These are phyloP conservation scores for Fusarium avenaceum DNA, from an alignment of 2,329 filamentous ascomycete species.

Conservation along the genomic window DNA sequence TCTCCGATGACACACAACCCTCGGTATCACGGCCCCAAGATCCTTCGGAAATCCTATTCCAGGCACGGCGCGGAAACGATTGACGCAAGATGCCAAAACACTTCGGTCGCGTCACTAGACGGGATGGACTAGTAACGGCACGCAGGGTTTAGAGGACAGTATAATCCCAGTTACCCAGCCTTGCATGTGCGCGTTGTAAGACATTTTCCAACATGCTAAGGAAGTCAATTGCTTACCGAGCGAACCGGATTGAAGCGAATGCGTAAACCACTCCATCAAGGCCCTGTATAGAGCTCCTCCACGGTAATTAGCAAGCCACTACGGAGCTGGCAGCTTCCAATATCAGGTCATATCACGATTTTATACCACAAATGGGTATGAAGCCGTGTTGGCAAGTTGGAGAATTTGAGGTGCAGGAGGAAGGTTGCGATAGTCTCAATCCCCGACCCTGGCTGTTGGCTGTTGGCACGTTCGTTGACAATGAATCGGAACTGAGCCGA, in stretches of 20 bases:
- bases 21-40: constrained; percentile 7
- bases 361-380: constrained; percentile 23
- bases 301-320: constrained; percentile 43
- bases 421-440: constrained; percentile 34
- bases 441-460: constrained; percentile 34
- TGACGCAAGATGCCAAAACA: constrained; percentile 21
- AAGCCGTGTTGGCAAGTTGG: constrained; percentile 31
- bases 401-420: constrained; percentile 26
- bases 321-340: constrained; percentile 30
- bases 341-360: constrained; percentile 38
- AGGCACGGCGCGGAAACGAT: constrained; percentile 44
- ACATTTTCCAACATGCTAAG: constrained; percentile 22
- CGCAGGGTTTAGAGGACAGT: constrained; percentile 23
- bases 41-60: constrained; percentile 22
- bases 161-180: constrained; percentile 4
- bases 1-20: constrained; percentile 12
- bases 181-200: constrained; percentile 14
- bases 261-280: constrained; percentile 19
- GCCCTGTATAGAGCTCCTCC: constrained; percentile 31
- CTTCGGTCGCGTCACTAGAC: constrained; percentile 12
- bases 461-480: constrained; percentile 33
- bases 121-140: constrained; percentile 8
- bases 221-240: constrained; percentile 31
- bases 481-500: constrained; percentile 30
- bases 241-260: constrained; percentile 34